phyloP scores from a whole-genome alignment of 1,139 yeast genomes.

The Zygosaccharomyces pseudobailii region DNA sequence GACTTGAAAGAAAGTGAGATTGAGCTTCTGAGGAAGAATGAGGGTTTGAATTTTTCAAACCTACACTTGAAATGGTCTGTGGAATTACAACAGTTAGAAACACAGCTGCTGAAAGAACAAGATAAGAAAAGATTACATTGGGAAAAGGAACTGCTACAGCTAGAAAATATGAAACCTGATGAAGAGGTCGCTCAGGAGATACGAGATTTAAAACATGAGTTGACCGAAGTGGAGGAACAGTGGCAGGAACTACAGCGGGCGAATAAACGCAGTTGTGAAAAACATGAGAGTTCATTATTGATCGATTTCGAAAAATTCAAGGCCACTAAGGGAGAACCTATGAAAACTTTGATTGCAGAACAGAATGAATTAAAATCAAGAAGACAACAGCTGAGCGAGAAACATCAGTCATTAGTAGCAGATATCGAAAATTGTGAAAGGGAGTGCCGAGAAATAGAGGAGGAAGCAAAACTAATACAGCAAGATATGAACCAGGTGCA shows the following conservation, averaged over 20 bases:
- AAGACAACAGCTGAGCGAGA: slow-evolving; percentile 6
- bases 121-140: slow-evolving; percentile 14
- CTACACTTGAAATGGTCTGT: slow-evolving; percentile 18
- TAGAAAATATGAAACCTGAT: slow-evolving; percentile 22
- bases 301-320: slow-evolving; percentile 17
- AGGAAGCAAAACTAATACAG: slow-evolving; percentile 9
- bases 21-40: slow-evolving; percentile 13
- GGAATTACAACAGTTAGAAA: slow-evolving; percentile 20
- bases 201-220: slow-evolving; percentile 16
- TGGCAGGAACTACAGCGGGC: slow-evolving; percentile 11
- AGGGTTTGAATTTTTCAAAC: slow-evolving; percentile 16
- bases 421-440: slow-evolving; percentile 1
- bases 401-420: slow-evolving; percentile 10
- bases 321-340: slow-evolving; percentile 13
- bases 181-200: slow-evolving; percentile 19
- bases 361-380: slow-evolving; percentile 12
- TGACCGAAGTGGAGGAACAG: slow-evolving; percentile 10
- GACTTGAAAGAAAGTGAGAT: slow-evolving; percentile 16
- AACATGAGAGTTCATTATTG: slow-evolving; percentile 12
- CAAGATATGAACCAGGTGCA: slow-evolving; percentile 10
- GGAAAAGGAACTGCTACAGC: slow-evolving; percentile 18
- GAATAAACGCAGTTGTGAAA: slow-evolving; percentile 11
- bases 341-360: slow-evolving; percentile 11
- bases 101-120: slow-evolving; percentile 15
- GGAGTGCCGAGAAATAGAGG: slow-evolving; percentile 1